Evolutionary conservation across 2,329 filamentous ascomycete genomes (phyloP), one percentile per base, ranked within the genome.

Genomic region (Mollisia scopiformis): DNA sequence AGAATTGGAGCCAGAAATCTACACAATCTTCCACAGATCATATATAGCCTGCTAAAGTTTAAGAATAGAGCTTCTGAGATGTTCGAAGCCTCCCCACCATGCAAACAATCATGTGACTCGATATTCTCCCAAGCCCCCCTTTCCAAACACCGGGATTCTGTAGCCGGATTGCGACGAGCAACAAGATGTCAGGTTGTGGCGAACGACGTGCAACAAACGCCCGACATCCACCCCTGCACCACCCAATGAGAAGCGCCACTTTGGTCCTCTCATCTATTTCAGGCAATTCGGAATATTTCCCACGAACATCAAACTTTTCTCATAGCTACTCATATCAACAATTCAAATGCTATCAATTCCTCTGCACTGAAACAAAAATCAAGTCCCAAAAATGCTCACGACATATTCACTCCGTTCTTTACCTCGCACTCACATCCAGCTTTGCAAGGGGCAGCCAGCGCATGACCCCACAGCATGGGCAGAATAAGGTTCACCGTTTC

Each of bases 81-180:
- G n/a, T n/a, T n/a, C n/a, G n/a, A n/a, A n/a, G n/a, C n/a, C n/a
- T n/a, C n/a, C n/a, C n/a, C n/a, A n/a, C 39, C 4, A 19, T 21
- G n/a, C 23, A 43, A 2, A 23, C 2, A 3, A 47, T 54, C 51
- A 54, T 41, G 37, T 54, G 51, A 54, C 19, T 27, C 7, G 4
- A 19, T n/a, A 16, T 14, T 27, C 31, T 41, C 51, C 50, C 14
- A 37, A 35, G 13, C 13, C 35, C 30, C 10, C 16, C 33, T 30
- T 35, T 25, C 30, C 33, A 41, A 41, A 37, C 33, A 10, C 51
- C 51, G 51, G 51, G 51, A 25, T 39, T 25, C 33, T 54, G 51
- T 54, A 37, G 33, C 51, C 51, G 51, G 51, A 54, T 11, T 54
- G 51, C 51, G 51, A 54, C 35, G 33, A 37, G 51, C 51, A 54